These are phyloP conservation scores for Alternaria arborescens DNA, from an alignment of 2,329 filamentous ascomycete species.

Conservation along the genomic window DNA sequence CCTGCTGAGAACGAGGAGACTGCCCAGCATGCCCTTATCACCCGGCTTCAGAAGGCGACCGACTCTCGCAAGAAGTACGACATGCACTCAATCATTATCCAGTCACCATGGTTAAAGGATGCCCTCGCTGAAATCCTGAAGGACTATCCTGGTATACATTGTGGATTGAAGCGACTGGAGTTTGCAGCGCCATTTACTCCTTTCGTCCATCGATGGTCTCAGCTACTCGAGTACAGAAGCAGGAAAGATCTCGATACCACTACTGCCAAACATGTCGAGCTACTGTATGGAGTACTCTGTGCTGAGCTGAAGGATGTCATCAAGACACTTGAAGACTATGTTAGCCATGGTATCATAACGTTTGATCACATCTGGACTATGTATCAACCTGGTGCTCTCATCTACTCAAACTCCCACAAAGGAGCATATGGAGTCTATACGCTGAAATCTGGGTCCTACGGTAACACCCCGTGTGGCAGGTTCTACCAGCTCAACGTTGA, in stretches of 20 bases:
- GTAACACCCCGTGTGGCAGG: conserved; percentile 31
- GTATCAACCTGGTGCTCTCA: conserved; percentile 47
- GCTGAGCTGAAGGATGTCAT: conserved; percentile 52
- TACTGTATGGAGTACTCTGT: conserved; percentile 48
- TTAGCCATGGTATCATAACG: conserved; percentile 47
- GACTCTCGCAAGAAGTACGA: conserved; percentile 68
- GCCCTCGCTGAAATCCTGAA: conserved; percentile 64
- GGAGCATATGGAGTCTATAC: conserved; percentile 31
- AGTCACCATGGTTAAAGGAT: conserved; percentile 68
- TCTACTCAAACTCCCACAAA: conserved; percentile 35
- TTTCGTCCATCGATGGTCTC: conserved; percentile 70
- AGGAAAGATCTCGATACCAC: conserved; percentile 27
- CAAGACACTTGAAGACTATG: conserved; percentile 50
- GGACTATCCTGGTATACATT: conserved; percentile 68
- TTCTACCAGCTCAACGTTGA: conserved; percentile 34
- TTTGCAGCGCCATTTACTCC: conserved; percentile 69
- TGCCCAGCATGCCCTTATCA: conserved; percentile 61
- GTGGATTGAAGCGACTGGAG: conserved; percentile 66
- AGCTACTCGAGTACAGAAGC: conserved; percentile 32
- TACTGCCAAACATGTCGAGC: conserved; percentile 47
- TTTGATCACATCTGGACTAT: conserved; percentile 56
- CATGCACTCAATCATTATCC: conserved; percentile 70
- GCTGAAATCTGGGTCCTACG: conserved; percentile 28
- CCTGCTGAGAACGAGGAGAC: conserved; percentile 67
- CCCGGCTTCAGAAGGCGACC: conserved; percentile 50